Base-by-base conservation (phyloP, 805 yeast species). In the Barnettozyma populi region DNA sequence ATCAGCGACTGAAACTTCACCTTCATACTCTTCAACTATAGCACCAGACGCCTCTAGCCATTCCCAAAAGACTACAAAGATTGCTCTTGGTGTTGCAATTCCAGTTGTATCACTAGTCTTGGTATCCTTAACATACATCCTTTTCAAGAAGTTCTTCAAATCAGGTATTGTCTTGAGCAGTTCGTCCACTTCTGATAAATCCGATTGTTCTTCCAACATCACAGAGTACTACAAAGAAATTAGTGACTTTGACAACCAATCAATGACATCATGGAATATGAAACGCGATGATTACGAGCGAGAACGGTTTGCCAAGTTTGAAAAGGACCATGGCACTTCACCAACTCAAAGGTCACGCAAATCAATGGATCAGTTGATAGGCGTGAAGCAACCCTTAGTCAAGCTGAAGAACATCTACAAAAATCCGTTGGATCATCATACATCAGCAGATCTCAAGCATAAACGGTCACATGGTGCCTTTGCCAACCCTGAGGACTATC, bases 401-500 rank as follows among this genome's bases (percentile, higher is more conserved):
- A 49, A 45, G 40, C 16, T 38, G 19, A 41, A 43, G 42, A 49
- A 29, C 20, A 41, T 46, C 25, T 43, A 51, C 38, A 44, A 36
- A 9, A 39, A 10, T 27, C 20, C 42, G 7, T 16, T 16, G 32
- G 32, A 39, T 11, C 42, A 36, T 11, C 42, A 36, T 25, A 36
- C 23, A 19, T 18, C 44, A 1, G 27, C 20, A 11, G 34, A 16
- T 18, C 10, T 27, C 11, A 40, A 36, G 13, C 25, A 5, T 14
- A 39, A 36, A 20, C 41, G 51, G 36, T 20, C 44, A 7, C 31
- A 35, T 11, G 52, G 50, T 1, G 52, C 60, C 9, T 57, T 59
- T 45, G 63, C 60, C 3, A 43, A 55, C 19, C 60, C 60, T 5
- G 63, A 59, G 16, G 63, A 59, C 37, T 55, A 55, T 18, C 54